A percentile compares a stretch with the other conserved stretches of the same genome.
phyloP scores from a whole-genome alignment of 768 basidiomycete genomes.

The Boletus sp. region DNA sequence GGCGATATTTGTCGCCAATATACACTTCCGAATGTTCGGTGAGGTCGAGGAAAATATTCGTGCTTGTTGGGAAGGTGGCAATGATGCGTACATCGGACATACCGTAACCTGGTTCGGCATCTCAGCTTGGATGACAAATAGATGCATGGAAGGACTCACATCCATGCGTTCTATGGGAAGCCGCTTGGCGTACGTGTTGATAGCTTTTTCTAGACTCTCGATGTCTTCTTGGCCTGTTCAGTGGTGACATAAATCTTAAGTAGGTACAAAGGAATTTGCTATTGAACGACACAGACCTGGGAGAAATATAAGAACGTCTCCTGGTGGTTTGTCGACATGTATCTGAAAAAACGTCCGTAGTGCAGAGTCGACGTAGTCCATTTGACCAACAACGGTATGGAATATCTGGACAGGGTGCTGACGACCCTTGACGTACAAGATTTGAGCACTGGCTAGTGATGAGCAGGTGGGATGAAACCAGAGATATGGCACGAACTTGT shows the following conservation, averaged over 20 bases:
- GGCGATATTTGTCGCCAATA: conserved; percentile 96
- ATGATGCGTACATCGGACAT: conserved; percentile 83
- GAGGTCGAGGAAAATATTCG: conserved; percentile 72
- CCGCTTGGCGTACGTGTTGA: conserved; percentile 63
- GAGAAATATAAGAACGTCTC: conserved; percentile 92
- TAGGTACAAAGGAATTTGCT: not conserved
- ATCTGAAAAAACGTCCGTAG: conserved; percentile 94
- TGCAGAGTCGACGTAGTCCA: conserved; percentile 86
- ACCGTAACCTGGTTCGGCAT: conserved; percentile 53
- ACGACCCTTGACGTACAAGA: conserved; percentile 89
- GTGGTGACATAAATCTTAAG: not conserved
- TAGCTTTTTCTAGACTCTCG: conserved; percentile 75
- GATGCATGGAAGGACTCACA: conserved; percentile 34
- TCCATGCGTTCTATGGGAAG: conserved; percentile 56
- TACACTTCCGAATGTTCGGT: conserved; percentile 76
- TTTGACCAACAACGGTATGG: conserved; percentile 67
- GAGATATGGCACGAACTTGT: conserved; percentile 52
- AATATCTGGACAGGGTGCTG: conserved; percentile 88
- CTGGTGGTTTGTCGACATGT: conserved; percentile 72
- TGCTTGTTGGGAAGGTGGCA: conserved; percentile 72
- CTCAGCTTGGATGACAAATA: not conserved
- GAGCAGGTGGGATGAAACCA: not conserved
- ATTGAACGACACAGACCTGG: conserved; percentile 50
- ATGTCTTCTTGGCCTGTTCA: conserved; percentile 90
- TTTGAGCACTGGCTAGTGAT: conserved; percentile 59